Base-by-base conservation (phyloP, 1,139 yeast genomes). In the Protomyces gravidus region DNA sequence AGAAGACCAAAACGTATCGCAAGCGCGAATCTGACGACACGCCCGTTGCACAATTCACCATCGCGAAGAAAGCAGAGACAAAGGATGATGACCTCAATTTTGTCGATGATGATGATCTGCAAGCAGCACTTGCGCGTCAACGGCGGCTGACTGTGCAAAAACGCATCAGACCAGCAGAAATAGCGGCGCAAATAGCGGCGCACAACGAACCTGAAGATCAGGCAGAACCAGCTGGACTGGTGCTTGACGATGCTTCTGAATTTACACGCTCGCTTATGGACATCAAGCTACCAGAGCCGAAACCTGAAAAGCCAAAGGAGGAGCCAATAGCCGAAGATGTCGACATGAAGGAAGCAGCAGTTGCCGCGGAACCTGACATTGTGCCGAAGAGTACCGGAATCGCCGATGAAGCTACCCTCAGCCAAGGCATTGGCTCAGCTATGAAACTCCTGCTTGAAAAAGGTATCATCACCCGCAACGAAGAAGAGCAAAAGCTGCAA, bases 211-310 rank as follows among this genome's bases (percentile, higher is more conserved):
- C 25, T 19, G 32, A 23, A 21, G 42, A 42, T n/a, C 59, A 63
- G 2, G 66, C 64, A 55, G 67, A 73, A 68, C 11, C 66, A 65
- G 42, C 65, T 60, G 78, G 76, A 1, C 63, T 80, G 32, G 74
- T 80, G 0, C 73, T 82, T 50, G 84, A 84, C 68, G 86, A 82
- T 59, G 83, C 82, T 2, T 69, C 75, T 2, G 85, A 81, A 36
- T 85, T 86, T 68, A 73, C 86, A 62, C 55, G 55, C 30, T 55
- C 51, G 30, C 69, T 48, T 55, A 65, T n/a, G 66, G 62, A 65
- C n/a, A 55, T 62, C 19, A 61, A 55, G 2, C 57, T 63, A 4
- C 62, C 55, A 15, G 60, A 50, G 11, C 62, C 62, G 33, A 52
- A 36, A 21, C 32, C 30, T 5, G 23, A 17, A 27, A 9, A 40